Evolutionary conservation across 2,329 filamentous ascomycete genomes (phyloP).

Genomic region (Fusarium lateritium): DNA sequence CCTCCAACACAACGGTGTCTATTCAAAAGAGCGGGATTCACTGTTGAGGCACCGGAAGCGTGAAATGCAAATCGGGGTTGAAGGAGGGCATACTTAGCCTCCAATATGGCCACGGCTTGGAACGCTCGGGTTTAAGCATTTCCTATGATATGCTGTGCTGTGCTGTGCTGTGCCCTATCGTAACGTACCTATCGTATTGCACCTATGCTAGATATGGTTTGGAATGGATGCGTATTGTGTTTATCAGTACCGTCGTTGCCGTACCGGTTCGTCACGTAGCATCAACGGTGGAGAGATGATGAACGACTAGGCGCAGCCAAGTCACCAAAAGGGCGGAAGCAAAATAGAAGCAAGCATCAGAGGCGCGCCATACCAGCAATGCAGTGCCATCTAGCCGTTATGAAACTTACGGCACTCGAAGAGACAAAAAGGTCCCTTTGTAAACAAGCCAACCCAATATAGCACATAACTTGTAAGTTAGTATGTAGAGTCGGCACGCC

Average conservation of each 20-base stretch:
- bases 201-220: conserved; percentile 23
- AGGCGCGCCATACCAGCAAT: conserved; percentile 15
- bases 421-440: conserved; percentile 26
- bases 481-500: conserved; percentile 1
- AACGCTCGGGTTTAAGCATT: neutral
- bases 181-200: conserved; percentile 27
- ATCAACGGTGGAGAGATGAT: conserved; percentile 43
- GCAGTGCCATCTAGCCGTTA: conserved; percentile 20
- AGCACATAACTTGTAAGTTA: too few relatives aligned
- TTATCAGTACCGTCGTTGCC: conserved; percentile 10
- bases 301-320: conserved; percentile 40
- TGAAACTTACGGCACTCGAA: conserved; percentile 20
- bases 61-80: conserved; percentile 27
- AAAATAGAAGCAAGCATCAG: conserved; percentile 33
- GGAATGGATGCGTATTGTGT: conserved; percentile 34
- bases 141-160: conserved; percentile 1
- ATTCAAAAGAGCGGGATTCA: conserved; percentile 44
- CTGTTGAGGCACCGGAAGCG: conserved; percentile 5
- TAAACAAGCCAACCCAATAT: neutral
- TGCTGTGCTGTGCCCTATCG: neutral
- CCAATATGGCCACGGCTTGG: neutral
- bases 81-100: conserved; percentile 18
- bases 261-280: conserved; percentile 37
- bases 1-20: conserved; percentile 35
- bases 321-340: conserved; percentile 29